phyloP scores from a whole-genome alignment of 768 basidiomycete genomes.

The Thelephora ganbajun region DNA sequence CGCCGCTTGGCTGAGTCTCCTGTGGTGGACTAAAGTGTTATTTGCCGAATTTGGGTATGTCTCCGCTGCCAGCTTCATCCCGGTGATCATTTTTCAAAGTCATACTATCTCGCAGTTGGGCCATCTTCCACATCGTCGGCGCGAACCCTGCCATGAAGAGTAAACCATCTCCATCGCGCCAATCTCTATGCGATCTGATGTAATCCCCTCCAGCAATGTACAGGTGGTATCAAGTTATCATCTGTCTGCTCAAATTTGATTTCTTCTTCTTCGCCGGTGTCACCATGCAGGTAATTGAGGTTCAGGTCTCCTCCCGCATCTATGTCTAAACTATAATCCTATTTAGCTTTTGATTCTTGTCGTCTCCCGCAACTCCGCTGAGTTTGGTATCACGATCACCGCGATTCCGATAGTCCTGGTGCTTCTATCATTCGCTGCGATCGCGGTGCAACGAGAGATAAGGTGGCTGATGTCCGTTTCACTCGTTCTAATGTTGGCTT shows the following conservation, averaged over 20 bases:
- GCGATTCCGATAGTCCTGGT: conserved; percentile 71
- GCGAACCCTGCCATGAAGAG: conserved; percentile 79
- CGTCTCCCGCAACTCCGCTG: conserved; percentile 43
- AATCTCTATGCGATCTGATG: conserved; percentile 2
- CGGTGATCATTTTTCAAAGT: neutral
- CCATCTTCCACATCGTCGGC: conserved; percentile 81
- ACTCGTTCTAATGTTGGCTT: conserved; percentile 64
- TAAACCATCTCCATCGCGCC: conserved; percentile 19
- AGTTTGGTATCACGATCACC: conserved; percentile 71
- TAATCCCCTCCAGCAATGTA: conserved; percentile 55
- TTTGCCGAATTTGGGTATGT: conserved; percentile 76
- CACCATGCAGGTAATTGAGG: conserved; percentile 58
- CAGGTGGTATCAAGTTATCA: conserved; percentile 76
- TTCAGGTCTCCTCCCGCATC: neutral
- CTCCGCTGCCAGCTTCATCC: neutral
- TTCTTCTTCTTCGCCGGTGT: conserved; percentile 83
- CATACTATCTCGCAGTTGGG: conserved; percentile 42
- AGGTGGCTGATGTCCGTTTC: conserved; percentile 69
- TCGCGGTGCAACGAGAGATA: conserved; percentile 69
- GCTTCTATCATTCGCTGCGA: conserved; percentile 47
- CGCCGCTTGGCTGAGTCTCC: conserved; percentile 48
- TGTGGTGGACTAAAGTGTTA: conserved; percentile 57
- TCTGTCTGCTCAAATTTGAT: conserved; percentile 81
- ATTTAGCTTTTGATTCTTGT: conserved; percentile 70
- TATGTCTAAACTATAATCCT: neutral